phyloP scores from a whole-genome alignment of 768 basidiomycete species.

The Leucosporidium scottii region DNA sequence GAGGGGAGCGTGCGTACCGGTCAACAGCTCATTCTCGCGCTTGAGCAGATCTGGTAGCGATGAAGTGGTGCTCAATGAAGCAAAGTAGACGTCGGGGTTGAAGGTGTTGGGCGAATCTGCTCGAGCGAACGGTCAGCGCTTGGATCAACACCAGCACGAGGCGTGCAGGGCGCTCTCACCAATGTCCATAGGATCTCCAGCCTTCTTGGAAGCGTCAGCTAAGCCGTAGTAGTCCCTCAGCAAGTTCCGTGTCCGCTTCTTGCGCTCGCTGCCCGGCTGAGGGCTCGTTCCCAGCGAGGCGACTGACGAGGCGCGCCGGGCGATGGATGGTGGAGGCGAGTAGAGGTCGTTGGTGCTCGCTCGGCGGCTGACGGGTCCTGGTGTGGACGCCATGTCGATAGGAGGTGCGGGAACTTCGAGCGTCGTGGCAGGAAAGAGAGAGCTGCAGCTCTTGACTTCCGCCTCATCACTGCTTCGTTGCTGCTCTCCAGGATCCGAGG shows the following conservation, averaged over 20 bases:
- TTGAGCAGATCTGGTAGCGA: conserved; percentile 52
- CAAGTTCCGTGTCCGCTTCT: conserved; percentile 64
- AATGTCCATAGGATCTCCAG: conserved; percentile 64
- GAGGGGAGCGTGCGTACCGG: conserved; percentile 47
- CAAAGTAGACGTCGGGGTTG: conserved; percentile 7
- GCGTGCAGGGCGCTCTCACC: conserved; percentile 15
- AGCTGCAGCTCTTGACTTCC: no score
- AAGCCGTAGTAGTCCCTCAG: conserved; percentile 82
- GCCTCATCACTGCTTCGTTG: no score
- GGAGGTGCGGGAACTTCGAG: no score
- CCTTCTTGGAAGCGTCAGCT: conserved; percentile 51
- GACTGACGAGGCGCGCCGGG: conserved; percentile 14
- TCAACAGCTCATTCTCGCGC: conserved; percentile 71
- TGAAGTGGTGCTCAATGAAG: conserved; percentile 5
- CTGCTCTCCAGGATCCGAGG: no score
- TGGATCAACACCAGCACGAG: not conserved
- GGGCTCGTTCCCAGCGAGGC: not conserved
- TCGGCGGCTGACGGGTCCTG: no score
- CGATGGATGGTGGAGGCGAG: conserved; percentile 13
- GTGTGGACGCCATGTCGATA: no score
- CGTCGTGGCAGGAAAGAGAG: no score
- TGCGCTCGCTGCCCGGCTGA: conserved; percentile 32
- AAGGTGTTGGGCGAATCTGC: conserved; percentile 13
- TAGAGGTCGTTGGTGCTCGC: not conserved
- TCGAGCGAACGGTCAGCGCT: conserved; percentile 34